Evolutionary conservation across 768 basidiomycete genomes (phyloP), one percentile per base, ranked within the genome.

Genomic region (Russula foetens): DNA sequence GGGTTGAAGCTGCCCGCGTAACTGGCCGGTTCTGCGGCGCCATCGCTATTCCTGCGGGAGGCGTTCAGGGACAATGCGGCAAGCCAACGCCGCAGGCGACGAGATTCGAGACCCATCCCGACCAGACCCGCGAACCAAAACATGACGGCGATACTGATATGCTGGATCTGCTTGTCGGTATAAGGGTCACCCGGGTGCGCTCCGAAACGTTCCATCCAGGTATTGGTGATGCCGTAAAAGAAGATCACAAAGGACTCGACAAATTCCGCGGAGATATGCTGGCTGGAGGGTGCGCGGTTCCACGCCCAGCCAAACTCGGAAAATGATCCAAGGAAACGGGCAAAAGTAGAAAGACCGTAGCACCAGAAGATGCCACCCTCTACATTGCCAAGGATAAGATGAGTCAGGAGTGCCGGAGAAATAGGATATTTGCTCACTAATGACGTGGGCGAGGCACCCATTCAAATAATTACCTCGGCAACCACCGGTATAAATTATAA

Each of bases 121-220:
- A 93, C 70, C 7, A 91, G 78, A 12, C 96, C 95, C 24, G 90
- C 92, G 67, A 92, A 95, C 84, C 91, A 95, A 72, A 94, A 97
- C 92, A 94, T 94, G 63, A 86, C 90, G 67, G 95, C 95, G 64
- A 98, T 97, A 57, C 87, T 82, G 56, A 96, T 95, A 67, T 98
- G 96, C 68, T 98, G 92, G 17, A 97, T 82, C 69, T 97, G 83
- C 72, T 93, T 96, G 26, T 92, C 88, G 1, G 90, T 89, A 74
- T 81, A 96, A 15, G 94, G 90, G 69, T 87, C 86, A 15, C 90
- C 91, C 0, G 88, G 74, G 17, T 80, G 73, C 1, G 86, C 90
- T 3, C 94, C 95, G 65, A 96, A 90, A 44, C 96, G 82, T 73
- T 98, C 96, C 90, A 98, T 92, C 92, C 92, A 98, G 17, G 89